Percentiles rank a stretch among this genome's conserved stretches.
Evolutionary conservation across 2,329 filamentous ascomycete species (phyloP).

Genomic region (Paecilomyces variotii): DNA sequence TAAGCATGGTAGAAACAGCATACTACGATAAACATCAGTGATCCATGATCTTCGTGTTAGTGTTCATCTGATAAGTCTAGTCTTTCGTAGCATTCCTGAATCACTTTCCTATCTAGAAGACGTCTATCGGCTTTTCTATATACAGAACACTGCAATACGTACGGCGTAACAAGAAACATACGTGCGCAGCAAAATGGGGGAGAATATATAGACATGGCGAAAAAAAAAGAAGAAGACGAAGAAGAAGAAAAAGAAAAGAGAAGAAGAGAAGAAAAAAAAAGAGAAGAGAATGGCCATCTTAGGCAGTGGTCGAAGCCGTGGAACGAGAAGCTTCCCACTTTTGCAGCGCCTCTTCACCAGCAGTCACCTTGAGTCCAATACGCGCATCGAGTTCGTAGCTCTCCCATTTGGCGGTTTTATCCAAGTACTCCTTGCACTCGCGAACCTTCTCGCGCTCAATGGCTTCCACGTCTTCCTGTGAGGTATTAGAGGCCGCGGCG

Average conservation of each 20-base stretch:
- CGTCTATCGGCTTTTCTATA: not conserved
- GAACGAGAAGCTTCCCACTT: constrained; percentile 33
- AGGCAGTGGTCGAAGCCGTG: not conserved
- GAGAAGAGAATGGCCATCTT: not conserved
- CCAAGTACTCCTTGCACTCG: constrained; percentile 48
- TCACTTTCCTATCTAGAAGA: not conserved
- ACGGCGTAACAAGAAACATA: not conserved
- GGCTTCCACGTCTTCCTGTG: constrained; percentile 9
- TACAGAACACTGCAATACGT: not conserved
- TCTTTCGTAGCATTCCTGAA: not conserved
- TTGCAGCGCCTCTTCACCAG: constrained; percentile 35
- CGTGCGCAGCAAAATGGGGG: not conserved
- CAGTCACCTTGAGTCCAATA: constrained; percentile 42
- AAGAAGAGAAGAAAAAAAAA: too few relatives aligned
- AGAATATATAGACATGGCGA: not conserved
- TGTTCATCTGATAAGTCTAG: not conserved
- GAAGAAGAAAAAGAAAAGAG: not conserved
- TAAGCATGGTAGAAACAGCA: not conserved
- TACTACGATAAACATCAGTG: not conserved
- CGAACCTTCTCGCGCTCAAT: constrained; percentile 36
- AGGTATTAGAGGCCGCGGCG: constrained; percentile 3
- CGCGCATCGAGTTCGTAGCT: constrained; percentile 55
- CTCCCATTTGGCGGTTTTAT: constrained; percentile 53
- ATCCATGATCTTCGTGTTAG: too few relatives aligned
- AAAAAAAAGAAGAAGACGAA: not conserved